A percentile compares a stretch with the other conserved stretches of the same genome.
Conservation (phyloP, 805 yeast genomes). For the Cephaloascus fragrans region DNA sequence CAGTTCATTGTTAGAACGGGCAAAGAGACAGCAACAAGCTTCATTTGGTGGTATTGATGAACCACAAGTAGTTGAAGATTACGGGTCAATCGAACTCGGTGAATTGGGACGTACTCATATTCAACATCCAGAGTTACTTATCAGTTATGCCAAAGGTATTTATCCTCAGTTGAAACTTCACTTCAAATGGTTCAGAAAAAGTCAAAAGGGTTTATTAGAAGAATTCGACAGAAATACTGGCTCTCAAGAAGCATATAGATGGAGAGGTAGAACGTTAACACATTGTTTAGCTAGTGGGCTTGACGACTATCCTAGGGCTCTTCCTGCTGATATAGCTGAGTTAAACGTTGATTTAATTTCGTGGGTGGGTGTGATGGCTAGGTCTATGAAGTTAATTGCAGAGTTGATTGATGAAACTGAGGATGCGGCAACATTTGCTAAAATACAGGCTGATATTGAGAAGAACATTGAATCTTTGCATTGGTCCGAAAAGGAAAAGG, state of each 20-base stretch:
- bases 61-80: constrained; percentile 16
- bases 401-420: constrained; percentile 43
- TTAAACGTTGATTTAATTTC: constrained; percentile 80
- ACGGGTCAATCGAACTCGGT: constrained; percentile 7
- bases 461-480: constrained; percentile 64
- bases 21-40: constrained; percentile 1
- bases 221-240: constrained; percentile 55
- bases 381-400: constrained; percentile 71
- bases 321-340: constrained; percentile 77
- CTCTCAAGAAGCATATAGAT: constrained; percentile 62
- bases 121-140: constrained; percentile 47
- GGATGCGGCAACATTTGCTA: constrained; percentile 45
- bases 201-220: constrained; percentile 68
- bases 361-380: constrained; percentile 92
- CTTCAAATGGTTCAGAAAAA: constrained; percentile 73
- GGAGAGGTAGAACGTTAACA: constrained; percentile 84
- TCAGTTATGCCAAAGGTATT: constrained; percentile 47
- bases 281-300: constrained; percentile 90
- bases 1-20: constrained; percentile 42
- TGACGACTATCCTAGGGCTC: constrained; percentile 90
- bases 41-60: constrained; percentile 16
- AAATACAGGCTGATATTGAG: constrained; percentile 46
- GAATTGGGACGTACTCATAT: constrained; percentile 44
- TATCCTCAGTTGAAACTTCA: constrained; percentile 74
- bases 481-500: constrained; percentile 60